Evolutionary conservation across 768 basidiomycete genomes (phyloP).

Genomic region (Pisolithus microcarpus): DNA sequence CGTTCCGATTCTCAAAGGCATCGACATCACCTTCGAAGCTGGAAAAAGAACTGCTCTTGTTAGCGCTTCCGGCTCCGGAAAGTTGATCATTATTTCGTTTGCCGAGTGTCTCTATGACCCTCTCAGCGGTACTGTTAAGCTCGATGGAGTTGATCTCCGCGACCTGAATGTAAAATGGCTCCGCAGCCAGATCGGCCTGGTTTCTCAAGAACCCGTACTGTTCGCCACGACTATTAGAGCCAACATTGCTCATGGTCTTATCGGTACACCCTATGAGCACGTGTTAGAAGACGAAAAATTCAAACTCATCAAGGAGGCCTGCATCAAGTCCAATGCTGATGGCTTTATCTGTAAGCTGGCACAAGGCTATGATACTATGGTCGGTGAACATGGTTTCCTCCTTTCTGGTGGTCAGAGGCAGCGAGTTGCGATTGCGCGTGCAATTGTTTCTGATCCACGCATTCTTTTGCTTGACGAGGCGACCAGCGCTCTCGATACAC

Average conservation of each 20-base stretch:
- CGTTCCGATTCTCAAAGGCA: slow-evolving; percentile 70
- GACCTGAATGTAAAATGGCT: slow-evolving; percentile 81
- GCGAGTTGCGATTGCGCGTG: slow-evolving; percentile 83
- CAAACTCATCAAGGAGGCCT: slow-evolving; percentile 76
- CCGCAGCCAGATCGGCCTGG: slow-evolving; percentile 79
- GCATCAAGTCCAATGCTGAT: slow-evolving; percentile 84
- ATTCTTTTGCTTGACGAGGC: slow-evolving; percentile 91
- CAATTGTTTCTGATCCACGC: slow-evolving; percentile 81
- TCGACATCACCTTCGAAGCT: slow-evolving; percentile 60
- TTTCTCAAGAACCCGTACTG: slow-evolving; percentile 81
- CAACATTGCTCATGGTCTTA: slow-evolving; percentile 82
- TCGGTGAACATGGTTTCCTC: slow-evolving; percentile 83
- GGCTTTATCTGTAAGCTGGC: slow-evolving; percentile 79
- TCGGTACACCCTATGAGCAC: slow-evolving; percentile 63
- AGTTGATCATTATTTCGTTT: slow-evolving; percentile 69
- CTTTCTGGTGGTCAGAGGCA: slow-evolving; percentile 84
- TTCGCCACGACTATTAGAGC: slow-evolving; percentile 79
- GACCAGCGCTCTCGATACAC: slow-evolving; percentile 79
- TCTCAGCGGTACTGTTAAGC: slow-evolving; percentile 51
- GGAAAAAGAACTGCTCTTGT: slow-evolving; percentile 76
- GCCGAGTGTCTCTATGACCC: slow-evolving; percentile 91
- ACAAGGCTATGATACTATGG: slow-evolving; percentile 78
- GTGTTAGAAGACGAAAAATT: slow-evolving; percentile 69
- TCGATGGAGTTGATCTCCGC: slow-evolving; percentile 71
- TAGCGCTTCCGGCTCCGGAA: slow-evolving; percentile 74